Base-by-base conservation (phyloP, 176 grass and related monocot species). In the Guadua angustifolia region DNA sequence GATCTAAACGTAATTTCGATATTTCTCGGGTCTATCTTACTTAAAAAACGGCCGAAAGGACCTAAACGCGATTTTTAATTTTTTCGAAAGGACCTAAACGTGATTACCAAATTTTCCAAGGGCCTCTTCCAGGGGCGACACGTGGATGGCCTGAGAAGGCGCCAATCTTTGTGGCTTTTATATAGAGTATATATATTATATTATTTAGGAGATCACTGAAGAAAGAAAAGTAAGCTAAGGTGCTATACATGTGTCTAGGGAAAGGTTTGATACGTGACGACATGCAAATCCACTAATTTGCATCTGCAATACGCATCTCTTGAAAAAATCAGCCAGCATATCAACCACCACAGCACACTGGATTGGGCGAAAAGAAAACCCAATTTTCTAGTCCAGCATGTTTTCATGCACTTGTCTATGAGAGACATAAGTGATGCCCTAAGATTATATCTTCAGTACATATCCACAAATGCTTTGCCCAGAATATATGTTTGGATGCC, bases 401-500 rank as follows among this genome's bases (percentile, higher is more conserved):
- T 32, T 45, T 29, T 0, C 55, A 73, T 36, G 42, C 53, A 32
- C 5, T 50, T 53, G 71, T 71, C 33, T 63, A 16, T 35, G 44
- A 19, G 49, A 17, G 22, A 55, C 43, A 77, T 33, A 81, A 53
- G 55, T 63, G 47, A 82, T 82, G 60, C 58, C 36, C 50, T 38
- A 82, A 82, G 83, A 86, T 90, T 73, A 73, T 82, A 74, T 83
- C 79, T 49, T 17, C 40, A 47, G 40, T 79, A 52, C 66, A 29
- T 18, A 89, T 78, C 66, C 38, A 59, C 32, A 79, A 82, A 79
- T 79, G 47, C 78, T 86, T 51, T 86, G 3, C 29, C 6, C 32
- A 22, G 66, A 86, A 79, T 83, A 87, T 82, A 81, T 74, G 59
- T 73, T 77, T 58, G 46, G 79, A 78, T 86, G 47, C 88, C 19